Percentiles rank a stretch among this genome's conserved stretches.
Evolutionary conservation across 2,329 filamentous ascomycete species (phyloP).

Genomic region (Cordyceps militaris): DNA sequence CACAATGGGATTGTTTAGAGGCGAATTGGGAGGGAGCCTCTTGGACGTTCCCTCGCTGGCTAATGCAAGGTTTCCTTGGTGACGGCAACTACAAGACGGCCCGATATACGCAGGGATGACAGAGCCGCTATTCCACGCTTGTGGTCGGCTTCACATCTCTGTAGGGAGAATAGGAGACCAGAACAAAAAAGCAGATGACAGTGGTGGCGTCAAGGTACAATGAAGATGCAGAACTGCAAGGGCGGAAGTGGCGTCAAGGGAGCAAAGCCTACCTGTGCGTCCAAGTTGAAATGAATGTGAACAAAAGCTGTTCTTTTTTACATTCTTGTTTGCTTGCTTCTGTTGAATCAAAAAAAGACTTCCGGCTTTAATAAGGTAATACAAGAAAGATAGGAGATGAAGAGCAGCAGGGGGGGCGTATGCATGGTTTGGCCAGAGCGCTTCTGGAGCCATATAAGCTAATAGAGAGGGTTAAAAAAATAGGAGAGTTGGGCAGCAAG

Average conservation of each 20-base stretch:
- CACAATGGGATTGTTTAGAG: too few relatives aligned
- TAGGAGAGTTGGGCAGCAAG: not conserved
- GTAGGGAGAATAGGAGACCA: not conserved
- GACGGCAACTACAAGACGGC: not conserved
- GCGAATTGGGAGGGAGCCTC: too few relatives aligned
- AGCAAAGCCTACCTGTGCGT: not conserved
- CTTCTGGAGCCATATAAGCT: not conserved
- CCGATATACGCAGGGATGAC: not conserved
- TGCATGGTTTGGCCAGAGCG: not conserved
- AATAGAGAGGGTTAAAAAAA: not conserved
- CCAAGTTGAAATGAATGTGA: not conserved
- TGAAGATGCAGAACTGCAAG: slow-evolving; percentile 7
- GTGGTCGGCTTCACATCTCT: not conserved
- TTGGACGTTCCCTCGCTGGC: not conserved
- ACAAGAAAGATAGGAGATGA: not conserved
- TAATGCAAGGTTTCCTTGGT: too few relatives aligned
- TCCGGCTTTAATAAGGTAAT: not conserved
- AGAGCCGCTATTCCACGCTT: not conserved
- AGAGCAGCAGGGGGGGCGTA: not conserved
- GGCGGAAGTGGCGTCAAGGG: not conserved
- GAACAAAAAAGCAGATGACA: not conserved
- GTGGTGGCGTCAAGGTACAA: not conserved
- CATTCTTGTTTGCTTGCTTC: not conserved
- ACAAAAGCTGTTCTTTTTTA: not conserved
- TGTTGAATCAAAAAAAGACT: not conserved